Percentiles rank a stretch among this genome's conserved stretches.
phyloP scores from a whole-genome alignment of 257 asterid species.

The Asclepias syriaca region DNA sequence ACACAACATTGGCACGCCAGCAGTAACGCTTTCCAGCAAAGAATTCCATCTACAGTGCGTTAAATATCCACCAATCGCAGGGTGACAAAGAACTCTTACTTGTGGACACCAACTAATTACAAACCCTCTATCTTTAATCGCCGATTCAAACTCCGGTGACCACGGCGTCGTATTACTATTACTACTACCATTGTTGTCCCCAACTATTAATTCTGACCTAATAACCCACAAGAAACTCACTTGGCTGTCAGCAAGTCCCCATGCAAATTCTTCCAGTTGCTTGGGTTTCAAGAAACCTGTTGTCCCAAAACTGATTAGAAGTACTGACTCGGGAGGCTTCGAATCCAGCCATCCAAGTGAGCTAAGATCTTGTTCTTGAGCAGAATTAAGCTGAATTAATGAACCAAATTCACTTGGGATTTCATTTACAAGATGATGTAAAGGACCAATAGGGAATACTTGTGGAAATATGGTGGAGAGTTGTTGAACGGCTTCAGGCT shows the following conservation, averaged over 20 bases:
- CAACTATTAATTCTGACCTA: conserved; percentile 16
- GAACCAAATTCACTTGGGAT: conserved; percentile 13
- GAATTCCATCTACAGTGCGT: conserved; percentile 31
- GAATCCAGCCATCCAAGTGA: conserved; percentile 24
- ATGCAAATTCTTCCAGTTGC: conserved; percentile 24
- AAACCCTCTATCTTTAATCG: conserved; percentile 14
- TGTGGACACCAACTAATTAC: conserved; percentile 29
- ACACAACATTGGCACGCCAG: conserved; percentile 30
- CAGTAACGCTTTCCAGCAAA: conserved; percentile 14
- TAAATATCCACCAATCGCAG: conserved; percentile 26
- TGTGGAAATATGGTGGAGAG: conserved; percentile 1
- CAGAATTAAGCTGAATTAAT: conserved; percentile 13
- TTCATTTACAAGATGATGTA: conserved; percentile 11
- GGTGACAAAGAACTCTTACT: conserved; percentile 25
- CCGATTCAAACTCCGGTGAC: conserved; percentile 14
- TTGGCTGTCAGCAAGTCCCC: conserved; percentile 29
- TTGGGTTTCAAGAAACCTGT: conserved; percentile 7
- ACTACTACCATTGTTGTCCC: neutral
- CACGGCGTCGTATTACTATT: neutral
- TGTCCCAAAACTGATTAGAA: conserved; percentile 27
- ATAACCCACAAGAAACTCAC: conserved; percentile 26
- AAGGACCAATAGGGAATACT: conserved; percentile 17
- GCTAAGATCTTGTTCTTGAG: conserved; percentile 13
- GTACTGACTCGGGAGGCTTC: conserved; percentile 16
- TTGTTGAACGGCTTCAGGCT: conserved; percentile 1